phyloP scores from a whole-genome alignment of 192 early-diverging fungal species.

The Coemansia aciculifera region DNA sequence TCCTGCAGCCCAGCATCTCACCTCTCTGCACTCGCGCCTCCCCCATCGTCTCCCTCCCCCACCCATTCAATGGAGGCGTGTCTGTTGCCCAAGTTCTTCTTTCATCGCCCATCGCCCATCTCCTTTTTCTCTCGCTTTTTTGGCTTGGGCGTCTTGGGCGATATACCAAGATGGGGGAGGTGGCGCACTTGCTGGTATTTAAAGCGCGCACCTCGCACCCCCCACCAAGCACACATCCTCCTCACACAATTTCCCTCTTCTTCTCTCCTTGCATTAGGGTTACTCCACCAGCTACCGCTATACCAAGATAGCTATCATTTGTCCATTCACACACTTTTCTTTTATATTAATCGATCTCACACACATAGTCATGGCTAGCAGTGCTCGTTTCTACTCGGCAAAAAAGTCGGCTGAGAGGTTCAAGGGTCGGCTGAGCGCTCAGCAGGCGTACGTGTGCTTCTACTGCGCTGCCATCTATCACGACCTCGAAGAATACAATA shows the following conservation, averaged over 20 bases:
- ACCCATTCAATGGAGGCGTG: background rate
- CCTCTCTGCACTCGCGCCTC: slow-evolving; percentile 8
- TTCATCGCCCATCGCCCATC: background rate
- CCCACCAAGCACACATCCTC: background rate
- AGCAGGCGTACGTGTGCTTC: slow-evolving; percentile 54
- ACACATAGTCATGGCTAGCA: slow-evolving; percentile 5
- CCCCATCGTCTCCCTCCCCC: background rate
- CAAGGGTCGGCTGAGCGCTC: slow-evolving; percentile 25
- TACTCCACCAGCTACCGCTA: background rate
- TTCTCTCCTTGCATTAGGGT: background rate
- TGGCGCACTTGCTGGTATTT: background rate
- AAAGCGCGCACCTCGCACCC: background rate
- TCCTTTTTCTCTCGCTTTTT: background rate
- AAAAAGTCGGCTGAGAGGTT: slow-evolving; percentile 5
- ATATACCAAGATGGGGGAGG: background rate
- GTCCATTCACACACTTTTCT: background rate
- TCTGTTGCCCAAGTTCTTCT: background rate
- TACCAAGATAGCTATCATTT: background rate
- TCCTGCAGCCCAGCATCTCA: slow-evolving; percentile 4
- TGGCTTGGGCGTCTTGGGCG: background rate
- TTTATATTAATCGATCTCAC: background rate
- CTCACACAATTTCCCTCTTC: background rate
- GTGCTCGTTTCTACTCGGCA: slow-evolving; percentile 1
- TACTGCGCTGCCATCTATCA: slow-evolving; percentile 53
- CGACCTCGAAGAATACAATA: slow-evolving; percentile 43